Base-by-base conservation (phyloP, 352 stramenopile species). In the Phytophthora quininea region DNA sequence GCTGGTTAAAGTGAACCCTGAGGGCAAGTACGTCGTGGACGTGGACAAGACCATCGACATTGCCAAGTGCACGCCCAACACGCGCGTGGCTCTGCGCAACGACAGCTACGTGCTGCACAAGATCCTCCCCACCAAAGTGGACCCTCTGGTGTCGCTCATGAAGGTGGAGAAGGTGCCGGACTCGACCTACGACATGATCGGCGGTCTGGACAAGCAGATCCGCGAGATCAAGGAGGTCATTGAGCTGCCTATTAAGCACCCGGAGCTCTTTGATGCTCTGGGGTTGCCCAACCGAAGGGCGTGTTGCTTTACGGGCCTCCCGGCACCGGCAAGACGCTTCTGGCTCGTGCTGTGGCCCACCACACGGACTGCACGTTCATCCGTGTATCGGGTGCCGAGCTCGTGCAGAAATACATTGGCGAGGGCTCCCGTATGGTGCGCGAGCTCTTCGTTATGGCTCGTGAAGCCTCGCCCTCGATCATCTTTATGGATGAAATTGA, bases 401-500 rank as follows among this genome's bases (percentile, higher is more conserved):
- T 99, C 11, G 98, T 99, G 57, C 98, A 99, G 80, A 99, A 99
- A 81, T 99, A 99, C 88, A 99, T 99, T 80, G 98, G 98, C 43
- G 96, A 98, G 76, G 98, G 98, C 56, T 99, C 96, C 19, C 88
- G 97, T 30, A 99, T 99, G 97, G 98, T 99, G 29, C 93, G 98
- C 50, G 98, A 99, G 82, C 86, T 99, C 5, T 99, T 99, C 76
- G 95, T 99, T 38, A 99, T 99, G 97, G 98, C 98, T 31, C 88
- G 90, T 54, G 92, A 98, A 69, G 87, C 89, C n/a, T 96, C 97
- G n/a, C 98, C 98, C 29, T 99, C 92, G 31, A 99, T 99, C 75
- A 99, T 99, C 64, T 99, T 99, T 66, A 99, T 99, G 98, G 98
- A 99, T 75, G 98, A 99, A 82, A 99, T 99, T 74, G 98, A 99